Conservation (phyloP, 2,329 filamentous ascomycete genomes). For the Myriangium duriaei region DNA sequence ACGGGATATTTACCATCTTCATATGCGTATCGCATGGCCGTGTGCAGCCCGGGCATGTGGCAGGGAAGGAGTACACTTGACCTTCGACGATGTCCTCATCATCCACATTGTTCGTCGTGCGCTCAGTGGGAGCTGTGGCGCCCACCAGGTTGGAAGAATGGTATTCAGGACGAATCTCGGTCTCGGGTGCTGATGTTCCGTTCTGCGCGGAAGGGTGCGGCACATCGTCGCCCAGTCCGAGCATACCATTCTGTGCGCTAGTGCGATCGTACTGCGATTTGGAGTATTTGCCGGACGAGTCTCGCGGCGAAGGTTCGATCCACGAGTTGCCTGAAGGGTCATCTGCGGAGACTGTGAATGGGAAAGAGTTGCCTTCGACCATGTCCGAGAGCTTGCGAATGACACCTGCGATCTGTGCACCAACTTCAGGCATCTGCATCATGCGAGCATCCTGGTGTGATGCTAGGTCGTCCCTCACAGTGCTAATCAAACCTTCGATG, state of each 20-base stretch:
- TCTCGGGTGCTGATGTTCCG: conserved; percentile 38
- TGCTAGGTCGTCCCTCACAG: conserved; percentile 68
- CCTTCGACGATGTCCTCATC: conserved; percentile 64
- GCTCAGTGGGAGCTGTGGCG: conserved; percentile 3
- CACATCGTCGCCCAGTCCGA: conserved; percentile 54
- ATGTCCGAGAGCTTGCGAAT: conserved; percentile 65
- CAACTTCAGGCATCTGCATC: conserved; percentile 62
- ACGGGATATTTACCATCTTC: conserved; percentile 97
- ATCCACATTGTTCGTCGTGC: conserved; percentile 29
- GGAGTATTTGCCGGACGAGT: conserved; percentile 77
- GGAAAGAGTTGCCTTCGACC: conserved; percentile 63
- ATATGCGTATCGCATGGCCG: conserved; percentile 82
- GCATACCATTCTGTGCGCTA: conserved; percentile 69
- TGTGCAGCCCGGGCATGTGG: conserved; percentile 81
- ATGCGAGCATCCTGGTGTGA: conserved; percentile 74
- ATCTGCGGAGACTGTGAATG: conserved; percentile 78
- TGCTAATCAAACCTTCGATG: conserved; percentile 73
- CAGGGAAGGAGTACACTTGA: conserved; percentile 85
- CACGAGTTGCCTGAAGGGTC: conserved; percentile 94
- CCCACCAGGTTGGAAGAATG: conserved; percentile 27
- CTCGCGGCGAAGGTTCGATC: conserved; percentile 69
- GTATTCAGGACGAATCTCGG: conserved; percentile 43
- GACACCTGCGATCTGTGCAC: conserved; percentile 63
- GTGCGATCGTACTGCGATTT: conserved; percentile 76
- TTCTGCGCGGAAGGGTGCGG: conserved; percentile 21